Evolutionary conservation across 1,284 basidiomycete genomes (phyloP).

Genomic region (Sphagnurus paluster): DNA sequence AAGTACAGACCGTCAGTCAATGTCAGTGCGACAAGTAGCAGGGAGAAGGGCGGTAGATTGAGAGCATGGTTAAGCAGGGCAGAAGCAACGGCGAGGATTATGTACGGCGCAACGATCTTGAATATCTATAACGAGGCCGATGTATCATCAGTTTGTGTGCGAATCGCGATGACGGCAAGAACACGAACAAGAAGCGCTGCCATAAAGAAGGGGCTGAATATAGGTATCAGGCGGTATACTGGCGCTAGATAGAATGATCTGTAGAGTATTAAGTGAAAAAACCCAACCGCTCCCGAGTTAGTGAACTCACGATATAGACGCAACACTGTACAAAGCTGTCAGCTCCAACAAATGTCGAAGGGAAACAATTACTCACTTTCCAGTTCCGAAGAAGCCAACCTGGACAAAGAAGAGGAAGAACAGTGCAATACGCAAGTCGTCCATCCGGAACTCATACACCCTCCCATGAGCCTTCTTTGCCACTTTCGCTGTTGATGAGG

Average conservation of each 20-base stretch:
- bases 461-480: constrained; percentile 1
- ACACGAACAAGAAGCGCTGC: constrained; percentile 60
- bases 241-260: constrained; percentile 89
- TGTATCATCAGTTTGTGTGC: not conserved
- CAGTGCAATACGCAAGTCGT: constrained; percentile 74
- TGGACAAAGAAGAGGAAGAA: constrained; percentile 90
- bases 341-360: not conserved
- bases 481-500: not conserved
- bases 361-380: constrained; percentile 60
- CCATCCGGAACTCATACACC: constrained; percentile 50
- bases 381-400: constrained; percentile 86
- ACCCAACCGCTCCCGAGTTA: not conserved
- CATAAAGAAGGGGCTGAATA: constrained; percentile 90
- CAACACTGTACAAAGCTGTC: constrained; percentile 52
- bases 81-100: constrained; percentile 71
- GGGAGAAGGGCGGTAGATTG: constrained; percentile 70
- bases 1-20: constrained; percentile 62
- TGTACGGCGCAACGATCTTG: constrained; percentile 82
- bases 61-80: constrained; percentile 68
- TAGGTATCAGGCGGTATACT: constrained; percentile 85
- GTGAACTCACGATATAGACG: constrained; percentile 76
- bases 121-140: constrained; percentile 61
- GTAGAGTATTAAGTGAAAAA: constrained; percentile 10
- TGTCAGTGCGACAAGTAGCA: constrained; percentile 73
- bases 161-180: not conserved